phyloP scores from a whole-genome alignment of 495 filamentous ascomycete species.

The Podospora bellae-mahoneyi region DNA sequence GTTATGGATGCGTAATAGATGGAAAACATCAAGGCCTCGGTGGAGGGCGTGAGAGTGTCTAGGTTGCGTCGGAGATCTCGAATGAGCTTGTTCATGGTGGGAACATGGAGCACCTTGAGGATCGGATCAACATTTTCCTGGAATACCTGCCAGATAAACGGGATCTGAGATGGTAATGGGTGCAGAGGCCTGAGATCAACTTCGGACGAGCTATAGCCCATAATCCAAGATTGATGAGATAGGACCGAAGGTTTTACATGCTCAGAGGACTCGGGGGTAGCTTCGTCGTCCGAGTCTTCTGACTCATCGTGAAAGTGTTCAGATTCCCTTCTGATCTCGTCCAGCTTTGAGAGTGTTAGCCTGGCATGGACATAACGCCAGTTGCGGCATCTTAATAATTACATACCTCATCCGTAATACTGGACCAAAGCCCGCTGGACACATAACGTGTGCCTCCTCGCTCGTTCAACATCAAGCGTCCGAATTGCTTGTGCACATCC shows the following conservation, averaged over 20 bases:
- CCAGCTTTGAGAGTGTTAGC: constrained; percentile 49
- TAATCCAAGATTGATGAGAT: constrained; percentile 67
- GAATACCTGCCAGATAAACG: constrained; percentile 66
- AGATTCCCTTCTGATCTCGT: constrained; percentile 68
- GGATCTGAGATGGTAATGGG: constrained; percentile 59
- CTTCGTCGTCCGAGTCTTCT: constrained; percentile 51
- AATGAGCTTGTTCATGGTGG: constrained; percentile 51
- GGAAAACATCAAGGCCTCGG: constrained; percentile 71
- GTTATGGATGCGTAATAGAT: constrained; percentile 75
- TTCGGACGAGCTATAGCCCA: constrained; percentile 63
- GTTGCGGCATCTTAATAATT: too few relatives aligned
- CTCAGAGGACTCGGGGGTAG: constrained; percentile 44
- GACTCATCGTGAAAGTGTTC: constrained; percentile 67
- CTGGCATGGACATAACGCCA: not conserved
- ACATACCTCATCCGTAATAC: constrained; percentile 70
- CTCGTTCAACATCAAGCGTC: constrained; percentile 78
- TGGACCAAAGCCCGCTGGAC: constrained; percentile 87
- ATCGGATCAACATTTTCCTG: constrained; percentile 69
- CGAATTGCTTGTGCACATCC: constrained; percentile 65
- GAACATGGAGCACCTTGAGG: constrained; percentile 64
- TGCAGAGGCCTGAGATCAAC: constrained; percentile 48
- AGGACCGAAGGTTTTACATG: constrained; percentile 29
- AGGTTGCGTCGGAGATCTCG: constrained; percentile 48
- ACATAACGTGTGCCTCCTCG: constrained; percentile 77
- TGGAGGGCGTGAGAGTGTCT: constrained; percentile 55